phyloP scores from a whole-genome alignment of 192 early-diverging fungal species.

The Coemansia sp. region DNA sequence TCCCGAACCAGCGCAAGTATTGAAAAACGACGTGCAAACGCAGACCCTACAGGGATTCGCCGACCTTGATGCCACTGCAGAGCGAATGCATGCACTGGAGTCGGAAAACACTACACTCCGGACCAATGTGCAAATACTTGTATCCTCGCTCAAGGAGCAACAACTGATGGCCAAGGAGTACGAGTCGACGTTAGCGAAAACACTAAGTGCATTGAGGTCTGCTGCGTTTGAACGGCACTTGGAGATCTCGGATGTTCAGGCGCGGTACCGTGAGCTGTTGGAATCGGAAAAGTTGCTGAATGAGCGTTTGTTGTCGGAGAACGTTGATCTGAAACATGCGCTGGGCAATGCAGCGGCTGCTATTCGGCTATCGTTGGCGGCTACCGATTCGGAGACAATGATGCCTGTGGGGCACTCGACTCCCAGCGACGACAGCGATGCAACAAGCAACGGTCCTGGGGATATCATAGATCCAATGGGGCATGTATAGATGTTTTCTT shows the following conservation, averaged over 20 bases:
- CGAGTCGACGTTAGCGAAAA: conserved; percentile 34
- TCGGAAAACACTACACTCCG: conserved; percentile 30
- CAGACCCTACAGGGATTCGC: conserved; percentile 7
- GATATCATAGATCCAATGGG: neutral
- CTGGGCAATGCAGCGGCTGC: conserved; percentile 29
- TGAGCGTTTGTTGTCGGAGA: conserved; percentile 27
- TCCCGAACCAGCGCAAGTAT: neutral
- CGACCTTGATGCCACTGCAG: conserved; percentile 6
- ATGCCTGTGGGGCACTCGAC: neutral
- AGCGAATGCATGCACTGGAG: conserved; percentile 2
- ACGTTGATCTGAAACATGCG: conserved; percentile 21
- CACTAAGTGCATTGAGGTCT: conserved; percentile 32
- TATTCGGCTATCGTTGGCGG: conserved; percentile 19
- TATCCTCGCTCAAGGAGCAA: conserved; percentile 41
- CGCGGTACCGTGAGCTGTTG: conserved; percentile 35
- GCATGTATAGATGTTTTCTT: too few species aligned
- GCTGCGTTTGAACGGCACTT: conserved; percentile 40
- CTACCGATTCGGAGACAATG: neutral
- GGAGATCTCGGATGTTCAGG: conserved; percentile 33
- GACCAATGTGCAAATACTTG: conserved; percentile 19
- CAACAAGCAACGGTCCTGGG: neutral
- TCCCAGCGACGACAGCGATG: neutral
- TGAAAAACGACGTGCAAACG: neutral
- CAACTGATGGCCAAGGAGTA: conserved; percentile 45
- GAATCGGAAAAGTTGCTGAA: conserved; percentile 31